phyloP scores from a whole-genome alignment of 306 rosid genomes.

The Begonia masoniana region DNA sequence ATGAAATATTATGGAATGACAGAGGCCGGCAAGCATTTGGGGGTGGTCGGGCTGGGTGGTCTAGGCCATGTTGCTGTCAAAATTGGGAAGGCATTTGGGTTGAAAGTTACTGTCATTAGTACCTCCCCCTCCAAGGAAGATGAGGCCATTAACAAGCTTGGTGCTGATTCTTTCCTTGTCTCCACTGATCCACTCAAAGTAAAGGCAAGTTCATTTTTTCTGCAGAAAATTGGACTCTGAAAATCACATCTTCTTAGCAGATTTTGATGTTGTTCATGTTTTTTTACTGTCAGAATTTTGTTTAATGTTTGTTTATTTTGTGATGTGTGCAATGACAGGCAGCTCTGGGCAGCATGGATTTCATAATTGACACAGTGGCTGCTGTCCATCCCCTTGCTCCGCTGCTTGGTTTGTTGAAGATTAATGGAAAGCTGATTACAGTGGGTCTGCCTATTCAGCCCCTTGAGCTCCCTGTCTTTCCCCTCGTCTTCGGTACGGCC shows the following conservation, averaged over 20 bases:
- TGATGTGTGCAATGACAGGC: slow-evolving; percentile 20
- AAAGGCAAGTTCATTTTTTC: slow-evolving; percentile 27
- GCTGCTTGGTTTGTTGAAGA: slow-evolving; percentile 62
- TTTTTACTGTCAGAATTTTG: neutral
- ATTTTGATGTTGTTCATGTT: neutral
- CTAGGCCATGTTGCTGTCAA: slow-evolving; percentile 87
- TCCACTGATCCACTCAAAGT: slow-evolving; percentile 45
- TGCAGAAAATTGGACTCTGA: too few relatives aligned
- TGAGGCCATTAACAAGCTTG: slow-evolving; percentile 62
- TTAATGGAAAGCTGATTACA: slow-evolving; percentile 72
- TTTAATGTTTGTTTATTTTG: neutral
- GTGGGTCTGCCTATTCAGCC: slow-evolving; percentile 75
- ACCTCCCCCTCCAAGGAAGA: slow-evolving; percentile 45
- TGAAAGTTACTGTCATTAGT: slow-evolving; percentile 88
- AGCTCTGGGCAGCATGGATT: slow-evolving; percentile 72
- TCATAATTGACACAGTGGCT: slow-evolving; percentile 73
- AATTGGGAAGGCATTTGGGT: slow-evolving; percentile 79
- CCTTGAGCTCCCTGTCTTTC: slow-evolving; percentile 55
- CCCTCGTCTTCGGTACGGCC: slow-evolving; percentile 15
- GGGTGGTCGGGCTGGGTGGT: slow-evolving; percentile 95
- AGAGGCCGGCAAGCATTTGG: slow-evolving; percentile 78
- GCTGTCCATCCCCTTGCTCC: slow-evolving; percentile 64
- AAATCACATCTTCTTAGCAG: too few relatives aligned
- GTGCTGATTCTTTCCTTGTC: slow-evolving; percentile 76
- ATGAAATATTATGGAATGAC: slow-evolving; percentile 86